Evolutionary conservation across 2,329 filamentous ascomycete genomes (phyloP), one percentile per base, ranked within the genome.

Genomic region (Reticulascus tulasneorum): DNA sequence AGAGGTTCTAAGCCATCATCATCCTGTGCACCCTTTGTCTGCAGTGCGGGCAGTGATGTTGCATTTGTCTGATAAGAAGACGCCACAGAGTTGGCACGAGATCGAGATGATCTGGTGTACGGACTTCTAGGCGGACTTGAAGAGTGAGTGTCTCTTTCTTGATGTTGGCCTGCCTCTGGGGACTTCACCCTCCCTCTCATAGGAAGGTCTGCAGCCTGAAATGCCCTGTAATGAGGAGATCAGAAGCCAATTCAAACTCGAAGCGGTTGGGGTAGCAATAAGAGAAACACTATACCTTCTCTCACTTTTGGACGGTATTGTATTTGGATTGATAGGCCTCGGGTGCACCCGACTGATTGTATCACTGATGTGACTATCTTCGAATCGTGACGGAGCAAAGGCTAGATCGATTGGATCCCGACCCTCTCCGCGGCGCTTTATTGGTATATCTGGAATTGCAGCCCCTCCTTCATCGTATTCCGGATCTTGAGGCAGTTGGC

Each of bases 1-100:
- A 65, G 46, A 7, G 63, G 62, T 23, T 62, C 56, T 7, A 64
- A 52, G 9, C 51, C 51, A 16, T 62, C 55, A n/a, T 28, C 40
- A 13, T 51, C 50, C 2, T 40, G 36, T 1, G 40, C 45, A 7
- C 47, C 49, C 15, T 48, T 51, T 18, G 41, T 42, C 35, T 53
- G 50, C 8, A 52, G 37, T 12, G 49, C 37, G 2, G 47, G 42
- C 7, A 49, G 25, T 11, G 41, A 40, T 7, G 44, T 38, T 16
- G 45, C 47, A 9, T 50, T 49, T 18, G 45, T 53, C 37, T 56
- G 55, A 21, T 48, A 38, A 3, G 53, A 56, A 7, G 55, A 58
- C 10, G 47, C 40, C 12, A 51, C 53, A 1, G 57, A 60, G 25
- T 49, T 49, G 15, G 42, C 47, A 9, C 43, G 42, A 5, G 55